These are phyloP conservation scores for Penicillium sp. DNA, from an alignment of 2,329 filamentous ascomycete species.

Conservation along the genomic window DNA sequence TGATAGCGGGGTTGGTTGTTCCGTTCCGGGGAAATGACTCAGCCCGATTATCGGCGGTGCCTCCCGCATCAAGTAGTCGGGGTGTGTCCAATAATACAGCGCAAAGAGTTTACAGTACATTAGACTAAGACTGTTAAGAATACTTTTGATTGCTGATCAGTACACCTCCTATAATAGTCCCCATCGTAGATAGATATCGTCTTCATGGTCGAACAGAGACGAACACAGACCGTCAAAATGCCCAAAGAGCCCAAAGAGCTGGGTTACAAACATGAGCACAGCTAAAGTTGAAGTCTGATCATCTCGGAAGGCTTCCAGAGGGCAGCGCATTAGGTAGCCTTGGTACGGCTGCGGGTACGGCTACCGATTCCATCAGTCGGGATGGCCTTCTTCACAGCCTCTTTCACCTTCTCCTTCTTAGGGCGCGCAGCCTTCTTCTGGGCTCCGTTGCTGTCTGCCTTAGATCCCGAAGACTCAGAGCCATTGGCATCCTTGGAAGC, in stretches of 20 bases:
- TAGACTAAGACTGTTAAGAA: not conserved
- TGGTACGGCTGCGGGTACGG: constrained; percentile 44
- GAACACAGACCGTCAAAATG: not conserved
- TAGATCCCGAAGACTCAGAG: constrained; percentile 6
- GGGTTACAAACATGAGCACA: not conserved
- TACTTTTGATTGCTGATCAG: constrained; percentile 4
- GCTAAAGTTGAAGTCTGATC: not conserved
- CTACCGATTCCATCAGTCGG: constrained; percentile 42
- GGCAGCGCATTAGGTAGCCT: constrained; percentile 23
- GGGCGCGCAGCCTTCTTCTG: constrained; percentile 36
- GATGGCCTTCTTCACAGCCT: constrained; percentile 30
- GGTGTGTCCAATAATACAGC: not conserved
- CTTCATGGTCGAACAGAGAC: not conserved
- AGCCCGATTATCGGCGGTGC: constrained; percentile 24
- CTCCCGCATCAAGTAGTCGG: constrained; percentile 2
- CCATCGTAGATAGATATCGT: not conserved
- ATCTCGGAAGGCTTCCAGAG: not conserved
- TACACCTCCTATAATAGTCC: not conserved
- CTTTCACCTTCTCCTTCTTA: constrained; percentile 37
- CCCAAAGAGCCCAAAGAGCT: not conserved
- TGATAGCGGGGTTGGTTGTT: constrained; percentile 39
- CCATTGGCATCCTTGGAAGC: constrained; percentile 18
- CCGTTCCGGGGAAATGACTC: constrained; percentile 36
- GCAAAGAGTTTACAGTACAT: not conserved
- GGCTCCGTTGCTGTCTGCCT: constrained; percentile 24